phyloP scores from a whole-genome alignment of 31 red algal species.

The Odonthalia washingtoniensis region DNA sequence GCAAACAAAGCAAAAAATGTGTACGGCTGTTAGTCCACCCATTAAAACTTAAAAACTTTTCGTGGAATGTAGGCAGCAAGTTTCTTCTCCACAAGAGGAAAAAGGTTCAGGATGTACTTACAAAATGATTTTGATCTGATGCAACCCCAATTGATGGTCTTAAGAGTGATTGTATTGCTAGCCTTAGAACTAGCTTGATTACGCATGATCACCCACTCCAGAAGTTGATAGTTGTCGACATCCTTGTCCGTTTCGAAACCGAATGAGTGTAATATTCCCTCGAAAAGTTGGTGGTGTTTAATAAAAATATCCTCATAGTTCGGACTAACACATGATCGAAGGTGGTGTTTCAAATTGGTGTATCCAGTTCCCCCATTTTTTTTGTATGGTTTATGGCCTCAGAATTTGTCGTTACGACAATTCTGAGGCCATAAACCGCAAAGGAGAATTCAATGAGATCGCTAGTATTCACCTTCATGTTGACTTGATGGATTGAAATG shows the following conservation, averaged over 20 bases:
- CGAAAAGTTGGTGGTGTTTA: neutral
- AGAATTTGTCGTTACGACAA: too few species aligned
- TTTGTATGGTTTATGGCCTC: too few species aligned
- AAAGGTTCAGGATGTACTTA: neutral
- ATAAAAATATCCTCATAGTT: neutral
- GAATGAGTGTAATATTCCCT: neutral
- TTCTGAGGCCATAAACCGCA: too few species aligned
- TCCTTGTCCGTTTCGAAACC: neutral
- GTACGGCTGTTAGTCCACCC: neutral
- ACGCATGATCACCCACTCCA: neutral
- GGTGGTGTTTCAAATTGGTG: neutral
- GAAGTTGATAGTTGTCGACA: neutral
- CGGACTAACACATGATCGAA: neutral
- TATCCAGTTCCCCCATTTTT: too few species aligned
- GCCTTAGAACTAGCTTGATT: neutral
- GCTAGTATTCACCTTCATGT: too few species aligned
- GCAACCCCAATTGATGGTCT: neutral
- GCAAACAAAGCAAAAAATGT: neutral
- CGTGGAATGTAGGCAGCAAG: neutral
- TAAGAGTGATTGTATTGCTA: neutral
- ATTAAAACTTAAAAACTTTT: neutral
- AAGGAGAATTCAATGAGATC: too few species aligned
- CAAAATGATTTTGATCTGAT: neutral
- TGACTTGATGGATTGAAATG: too few species aligned
- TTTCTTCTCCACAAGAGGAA: neutral